Conservation (phyloP, 106 monocot species). For the Cymbidium sinense region DNA sequence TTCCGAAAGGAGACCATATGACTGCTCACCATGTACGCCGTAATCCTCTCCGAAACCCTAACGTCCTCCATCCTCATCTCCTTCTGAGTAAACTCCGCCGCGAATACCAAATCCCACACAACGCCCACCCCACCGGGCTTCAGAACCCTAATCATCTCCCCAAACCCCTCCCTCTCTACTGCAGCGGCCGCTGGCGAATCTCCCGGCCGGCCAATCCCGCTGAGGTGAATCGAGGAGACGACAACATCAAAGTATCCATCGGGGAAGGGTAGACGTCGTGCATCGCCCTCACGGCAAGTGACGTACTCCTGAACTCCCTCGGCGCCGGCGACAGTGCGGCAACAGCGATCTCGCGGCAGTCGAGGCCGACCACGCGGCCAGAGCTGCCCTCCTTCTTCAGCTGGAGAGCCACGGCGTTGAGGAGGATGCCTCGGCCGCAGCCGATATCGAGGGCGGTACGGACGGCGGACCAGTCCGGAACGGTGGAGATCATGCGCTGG, state of each 20-base stretch:
- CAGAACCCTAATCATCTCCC: conserved; percentile 57
- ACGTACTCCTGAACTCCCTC: conserved; percentile 75
- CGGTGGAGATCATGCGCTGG: conserved; percentile 43
- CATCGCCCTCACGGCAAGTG: conserved; percentile 69
- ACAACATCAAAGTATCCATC: conserved; percentile 56
- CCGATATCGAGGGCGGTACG: conserved; percentile 65
- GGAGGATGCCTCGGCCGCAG: conserved; percentile 56
- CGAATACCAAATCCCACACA: conserved; percentile 49
- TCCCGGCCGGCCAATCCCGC: conserved; percentile 14
- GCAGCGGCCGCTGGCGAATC: conserved; percentile 8
- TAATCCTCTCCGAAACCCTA: conserved; percentile 40
- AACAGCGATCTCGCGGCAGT: conserved; percentile 27
- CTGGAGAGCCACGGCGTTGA: conserved; percentile 47
- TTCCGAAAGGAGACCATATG: conserved; percentile 62
- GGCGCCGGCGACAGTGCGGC: conserved; percentile 39
- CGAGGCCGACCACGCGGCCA: conserved; percentile 61
- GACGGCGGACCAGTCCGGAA: conserved; percentile 68
- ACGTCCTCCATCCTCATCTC: conserved; percentile 69
- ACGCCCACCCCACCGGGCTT: conserved; percentile 53
- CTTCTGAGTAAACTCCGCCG: conserved; percentile 25
- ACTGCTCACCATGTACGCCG: conserved; percentile 41
- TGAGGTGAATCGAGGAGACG: conserved; percentile 43
- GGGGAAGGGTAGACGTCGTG: conserved; percentile 39
- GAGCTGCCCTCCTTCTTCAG: conserved; percentile 44
- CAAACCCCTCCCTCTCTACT: conserved; percentile 41